These are phyloP conservation scores for Takakia lepidozioides DNA, from an alignment of 225 moss, liverwort and hornwort genomes.

Conservation along the genomic window DNA sequence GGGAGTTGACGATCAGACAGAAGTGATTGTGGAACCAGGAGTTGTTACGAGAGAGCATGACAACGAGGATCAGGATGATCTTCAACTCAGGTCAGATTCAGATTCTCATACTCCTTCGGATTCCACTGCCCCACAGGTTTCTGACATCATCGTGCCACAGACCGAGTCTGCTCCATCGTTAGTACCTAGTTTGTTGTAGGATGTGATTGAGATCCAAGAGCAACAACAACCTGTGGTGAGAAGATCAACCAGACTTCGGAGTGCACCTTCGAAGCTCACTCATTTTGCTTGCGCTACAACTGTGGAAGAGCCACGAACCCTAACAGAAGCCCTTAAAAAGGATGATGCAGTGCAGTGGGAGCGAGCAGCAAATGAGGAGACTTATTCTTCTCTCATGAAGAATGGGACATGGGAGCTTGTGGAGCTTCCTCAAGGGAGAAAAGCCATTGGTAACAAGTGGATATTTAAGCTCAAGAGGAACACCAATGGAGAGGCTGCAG, in stretches of 20 bases:
- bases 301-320: neutral
- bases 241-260: neutral
- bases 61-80: neutral
- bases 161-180: too few species aligned
- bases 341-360: neutral
- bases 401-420: slow-evolving; percentile 2
- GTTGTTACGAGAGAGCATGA: neutral
- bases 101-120: too few species aligned
- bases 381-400: neutral
- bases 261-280: neutral
- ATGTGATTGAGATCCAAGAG: too few species aligned
- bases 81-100: too few species aligned
- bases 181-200: too few species aligned
- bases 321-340: neutral
- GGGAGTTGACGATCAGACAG: too few species aligned
- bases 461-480: slow-evolving; percentile 1
- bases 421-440: neutral
- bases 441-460: slow-evolving; percentile 3
- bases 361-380: neutral
- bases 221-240: too few species aligned
- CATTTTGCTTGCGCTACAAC: slow-evolving; percentile 1
- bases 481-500: neutral
- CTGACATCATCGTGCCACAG: too few species aligned
- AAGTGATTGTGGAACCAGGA: too few species aligned
- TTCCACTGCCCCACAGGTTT: too few species aligned